Conservation (phyloP, 2,329 filamentous ascomycete species). For the Xylaria sp. region DNA sequence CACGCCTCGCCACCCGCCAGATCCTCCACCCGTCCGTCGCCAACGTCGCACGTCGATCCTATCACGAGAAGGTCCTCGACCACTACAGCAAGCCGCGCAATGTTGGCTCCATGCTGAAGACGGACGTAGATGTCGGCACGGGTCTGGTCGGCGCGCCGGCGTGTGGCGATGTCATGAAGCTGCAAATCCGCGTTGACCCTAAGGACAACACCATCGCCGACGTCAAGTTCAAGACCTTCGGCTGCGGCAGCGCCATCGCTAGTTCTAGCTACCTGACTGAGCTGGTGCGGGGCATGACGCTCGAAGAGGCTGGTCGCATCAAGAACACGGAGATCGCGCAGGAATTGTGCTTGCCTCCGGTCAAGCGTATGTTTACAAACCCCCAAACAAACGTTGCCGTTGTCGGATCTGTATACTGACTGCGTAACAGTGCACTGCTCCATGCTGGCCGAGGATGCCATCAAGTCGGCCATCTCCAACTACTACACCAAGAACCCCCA, state of each 20-base stretch:
- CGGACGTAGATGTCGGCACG: slow-evolving; percentile 72
- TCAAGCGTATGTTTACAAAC: slow-evolving; percentile 62
- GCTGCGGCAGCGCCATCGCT: slow-evolving; percentile 85
- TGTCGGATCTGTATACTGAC: slow-evolving; percentile 34
- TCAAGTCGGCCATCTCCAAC: slow-evolving; percentile 88
- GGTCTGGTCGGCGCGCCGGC: slow-evolving; percentile 83
- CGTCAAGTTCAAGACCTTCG: slow-evolving; percentile 86
- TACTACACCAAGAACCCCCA: slow-evolving; percentile 91
- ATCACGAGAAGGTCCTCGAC: slow-evolving; percentile 69
- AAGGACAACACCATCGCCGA: slow-evolving; percentile 74
- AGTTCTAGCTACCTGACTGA: slow-evolving; percentile 94
- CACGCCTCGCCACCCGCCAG: slow-evolving; percentile 44
- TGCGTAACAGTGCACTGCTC: slow-evolving; percentile 74
- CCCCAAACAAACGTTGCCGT: not conserved
- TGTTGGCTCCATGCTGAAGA: slow-evolving; percentile 76
- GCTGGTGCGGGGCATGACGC: slow-evolving; percentile 90
- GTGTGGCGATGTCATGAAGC: slow-evolving; percentile 91
- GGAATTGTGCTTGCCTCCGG: slow-evolving; percentile 80
- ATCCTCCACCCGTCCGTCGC: slow-evolving; percentile 43
- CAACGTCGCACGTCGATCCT: slow-evolving; percentile 47
- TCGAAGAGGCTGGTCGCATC: slow-evolving; percentile 90
- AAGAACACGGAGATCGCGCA: slow-evolving; percentile 98
- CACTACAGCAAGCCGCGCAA: slow-evolving; percentile 82
- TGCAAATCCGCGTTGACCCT: slow-evolving; percentile 83
- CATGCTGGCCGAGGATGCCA: slow-evolving; percentile 89